Conservation (phyloP, 768 basidiomycete species). For the Auricularia sp. region DNA sequence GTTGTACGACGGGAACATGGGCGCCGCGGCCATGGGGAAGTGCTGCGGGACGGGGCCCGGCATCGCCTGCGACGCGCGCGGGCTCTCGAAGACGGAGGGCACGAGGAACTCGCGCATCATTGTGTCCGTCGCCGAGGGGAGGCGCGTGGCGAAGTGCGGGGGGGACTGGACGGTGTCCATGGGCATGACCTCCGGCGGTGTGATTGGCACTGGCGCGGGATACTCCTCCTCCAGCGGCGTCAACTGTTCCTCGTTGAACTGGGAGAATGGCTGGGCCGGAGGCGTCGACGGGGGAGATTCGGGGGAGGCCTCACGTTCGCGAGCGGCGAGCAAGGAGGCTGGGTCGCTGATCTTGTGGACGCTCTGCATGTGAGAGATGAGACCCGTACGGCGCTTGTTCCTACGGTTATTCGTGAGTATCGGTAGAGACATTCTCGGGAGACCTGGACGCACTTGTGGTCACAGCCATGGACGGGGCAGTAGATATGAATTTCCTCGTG, state of each 20-base stretch:
- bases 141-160: background rate
- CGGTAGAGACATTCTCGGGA: background rate
- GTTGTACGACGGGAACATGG: background rate
- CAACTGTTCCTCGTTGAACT: background rate
- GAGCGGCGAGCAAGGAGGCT: background rate
- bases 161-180: background rate
- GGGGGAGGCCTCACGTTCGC: background rate
- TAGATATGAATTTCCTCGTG: background rate
- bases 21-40: background rate
- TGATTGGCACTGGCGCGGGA: background rate
- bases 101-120: background rate
- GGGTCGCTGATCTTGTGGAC: background rate
- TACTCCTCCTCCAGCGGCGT: too few relatives aligned
- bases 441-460: background rate
- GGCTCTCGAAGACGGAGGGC: background rate
- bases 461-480: background rate
- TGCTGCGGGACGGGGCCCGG: background rate
- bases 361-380: background rate
- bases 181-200: background rate
- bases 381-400: background rate
- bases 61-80: background rate
- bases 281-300: background rate
- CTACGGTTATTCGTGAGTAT: background rate
- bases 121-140: background rate
- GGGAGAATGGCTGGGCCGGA: background rate